These are phyloP conservation scores for Colletotrichum sp. DNA, from an alignment of 2,329 filamentous ascomycete genomes.

Conservation along the genomic window DNA sequence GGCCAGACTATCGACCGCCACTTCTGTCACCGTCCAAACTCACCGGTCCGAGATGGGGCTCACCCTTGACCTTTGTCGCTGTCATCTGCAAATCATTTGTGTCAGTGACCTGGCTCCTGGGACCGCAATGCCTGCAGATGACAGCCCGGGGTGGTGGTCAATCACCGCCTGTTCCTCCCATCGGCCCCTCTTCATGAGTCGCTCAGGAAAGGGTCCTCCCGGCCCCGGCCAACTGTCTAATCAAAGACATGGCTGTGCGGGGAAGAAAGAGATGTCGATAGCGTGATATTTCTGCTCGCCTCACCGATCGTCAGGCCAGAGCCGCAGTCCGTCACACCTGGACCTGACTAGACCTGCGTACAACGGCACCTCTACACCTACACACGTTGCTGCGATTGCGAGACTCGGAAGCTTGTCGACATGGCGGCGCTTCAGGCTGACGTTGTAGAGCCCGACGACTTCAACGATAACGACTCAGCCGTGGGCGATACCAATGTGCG, in stretches of 20 bases:
- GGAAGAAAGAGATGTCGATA: neutral
- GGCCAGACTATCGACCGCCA: neutral
- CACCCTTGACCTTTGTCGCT: neutral
- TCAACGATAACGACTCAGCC: slow-evolving; percentile 18
- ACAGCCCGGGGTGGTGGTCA: neutral
- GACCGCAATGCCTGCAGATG: neutral
- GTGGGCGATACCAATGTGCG: neutral
- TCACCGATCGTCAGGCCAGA: neutral
- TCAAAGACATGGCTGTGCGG: neutral
- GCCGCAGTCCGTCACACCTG: neutral
- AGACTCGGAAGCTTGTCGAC: neutral
- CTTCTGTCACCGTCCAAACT: neutral
- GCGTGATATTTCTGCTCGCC: neutral
- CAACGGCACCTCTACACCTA: neutral
- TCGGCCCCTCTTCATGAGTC: neutral
- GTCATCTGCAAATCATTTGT: neutral
- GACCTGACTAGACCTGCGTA: neutral
- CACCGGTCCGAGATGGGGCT: neutral
- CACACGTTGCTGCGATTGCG: too few relatives aligned
- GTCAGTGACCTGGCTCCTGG: neutral
- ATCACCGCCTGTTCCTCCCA: neutral
- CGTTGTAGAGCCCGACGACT: slow-evolving; percentile 13
- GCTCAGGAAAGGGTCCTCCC: neutral
- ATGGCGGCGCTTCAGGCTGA: neutral
- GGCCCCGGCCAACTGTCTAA: neutral